Conservation (phyloP, 2,329 filamentous ascomycete genomes). For the Pseudocercospora macadamiae region DNA sequence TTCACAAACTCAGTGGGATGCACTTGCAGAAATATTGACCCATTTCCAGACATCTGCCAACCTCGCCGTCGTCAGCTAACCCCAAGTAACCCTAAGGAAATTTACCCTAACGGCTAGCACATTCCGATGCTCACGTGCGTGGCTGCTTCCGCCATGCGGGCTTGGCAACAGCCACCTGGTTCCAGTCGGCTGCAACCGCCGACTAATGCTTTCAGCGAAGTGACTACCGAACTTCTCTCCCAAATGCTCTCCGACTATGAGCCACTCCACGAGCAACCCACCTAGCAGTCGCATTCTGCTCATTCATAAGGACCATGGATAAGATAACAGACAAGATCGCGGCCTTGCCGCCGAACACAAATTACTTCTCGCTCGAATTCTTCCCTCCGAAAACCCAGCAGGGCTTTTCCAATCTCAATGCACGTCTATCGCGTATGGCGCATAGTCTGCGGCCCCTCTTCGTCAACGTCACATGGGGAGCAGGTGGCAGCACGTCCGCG, state of each 20-base stretch:
- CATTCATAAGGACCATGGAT: slow-evolving; percentile 57
- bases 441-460: slow-evolving; percentile 88
- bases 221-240: slow-evolving; percentile 10
- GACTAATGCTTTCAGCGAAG: not conserved
- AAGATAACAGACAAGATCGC: slow-evolving; percentile 78
- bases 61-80: not conserved
- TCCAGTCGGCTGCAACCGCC: not conserved
- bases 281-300: slow-evolving; percentile 16
- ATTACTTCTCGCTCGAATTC: slow-evolving; percentile 97
- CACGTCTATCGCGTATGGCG: slow-evolving; percentile 92
- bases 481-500: slow-evolving; percentile 85
- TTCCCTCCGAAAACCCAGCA: slow-evolving; percentile 97
- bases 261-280: slow-evolving; percentile 5
- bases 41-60: not conserved
- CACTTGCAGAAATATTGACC: not conserved
- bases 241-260: slow-evolving; percentile 14
- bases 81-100: not conserved
- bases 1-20: not conserved
- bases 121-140: too few relatives aligned
- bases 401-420: slow-evolving; percentile 91
- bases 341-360: slow-evolving; percentile 76
- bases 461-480: slow-evolving; percentile 97
- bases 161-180: too few relatives aligned
- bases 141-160: not conserved
- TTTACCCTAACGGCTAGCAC: too few relatives aligned